Conservation (phyloP, 345 rosid species). For the Eucalyptus tenuipes region DNA sequence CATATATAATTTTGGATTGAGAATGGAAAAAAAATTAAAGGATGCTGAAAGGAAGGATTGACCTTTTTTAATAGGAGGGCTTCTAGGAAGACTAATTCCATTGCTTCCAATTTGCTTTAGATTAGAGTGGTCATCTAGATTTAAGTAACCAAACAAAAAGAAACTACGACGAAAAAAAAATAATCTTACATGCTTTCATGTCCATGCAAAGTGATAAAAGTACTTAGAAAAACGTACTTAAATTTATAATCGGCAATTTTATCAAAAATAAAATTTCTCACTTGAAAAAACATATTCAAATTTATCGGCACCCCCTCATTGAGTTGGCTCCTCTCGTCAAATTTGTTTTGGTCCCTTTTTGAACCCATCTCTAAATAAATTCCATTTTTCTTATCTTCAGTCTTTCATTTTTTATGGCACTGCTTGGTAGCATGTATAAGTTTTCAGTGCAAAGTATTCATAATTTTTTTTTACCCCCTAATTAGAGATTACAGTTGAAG, state of each 20-base stretch:
- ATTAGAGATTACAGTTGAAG: not conserved
- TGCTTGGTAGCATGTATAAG: not conserved
- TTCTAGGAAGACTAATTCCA: not conserved
- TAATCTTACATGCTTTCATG: not conserved
- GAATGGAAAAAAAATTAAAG: not conserved
- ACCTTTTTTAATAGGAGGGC: not conserved
- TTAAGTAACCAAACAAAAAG: not conserved
- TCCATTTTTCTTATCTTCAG: not conserved
- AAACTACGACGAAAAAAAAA: not conserved
- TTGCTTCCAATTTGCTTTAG: not conserved
- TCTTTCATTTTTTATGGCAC: not conserved
- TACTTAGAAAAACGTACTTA: rapidly evolving
- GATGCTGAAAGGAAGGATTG: not conserved
- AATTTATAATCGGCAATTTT: not conserved
- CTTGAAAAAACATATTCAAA: not conserved
- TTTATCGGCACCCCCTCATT: not conserved
- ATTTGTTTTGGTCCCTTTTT: not conserved
- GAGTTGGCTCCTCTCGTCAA: not conserved
- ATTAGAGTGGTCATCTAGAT: not conserved
- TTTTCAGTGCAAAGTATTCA: not conserved
- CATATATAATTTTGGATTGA: not conserved
- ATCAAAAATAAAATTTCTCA: not conserved
- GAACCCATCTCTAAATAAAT: not conserved
- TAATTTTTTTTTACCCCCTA: not conserved
- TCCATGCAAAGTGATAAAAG: rapidly evolving